Evolutionary conservation across 169 alveolate genomes (phyloP).

Genomic region (Cystoisospora suis): DNA sequence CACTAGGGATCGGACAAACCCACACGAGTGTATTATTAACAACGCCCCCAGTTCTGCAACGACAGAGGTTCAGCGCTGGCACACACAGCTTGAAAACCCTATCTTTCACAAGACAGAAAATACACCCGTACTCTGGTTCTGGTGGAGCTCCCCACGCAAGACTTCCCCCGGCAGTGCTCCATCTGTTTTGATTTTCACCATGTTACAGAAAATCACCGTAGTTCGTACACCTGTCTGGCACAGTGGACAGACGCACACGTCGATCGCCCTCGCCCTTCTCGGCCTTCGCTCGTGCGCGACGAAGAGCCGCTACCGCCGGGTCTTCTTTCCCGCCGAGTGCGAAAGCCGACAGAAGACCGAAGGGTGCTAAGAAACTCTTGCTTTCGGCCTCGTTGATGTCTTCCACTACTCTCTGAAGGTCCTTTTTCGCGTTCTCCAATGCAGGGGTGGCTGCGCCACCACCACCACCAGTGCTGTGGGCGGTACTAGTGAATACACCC

Average conservation of each 20-base stretch:
- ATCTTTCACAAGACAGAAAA: too few relatives aligned
- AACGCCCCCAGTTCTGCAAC: too few relatives aligned
- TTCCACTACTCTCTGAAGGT: not conserved
- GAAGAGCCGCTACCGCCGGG: not conserved
- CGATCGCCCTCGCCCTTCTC: not conserved
- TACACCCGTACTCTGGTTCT: too few relatives aligned
- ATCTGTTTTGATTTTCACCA: not conserved
- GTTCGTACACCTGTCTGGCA: not conserved
- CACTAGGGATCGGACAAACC: too few relatives aligned
- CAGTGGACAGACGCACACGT: conserved; percentile 32
- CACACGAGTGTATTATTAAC: too few relatives aligned
- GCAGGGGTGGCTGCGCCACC: conserved; percentile 5
- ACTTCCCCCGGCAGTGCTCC: too few relatives aligned
- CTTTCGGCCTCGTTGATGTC: conserved; percentile 12
- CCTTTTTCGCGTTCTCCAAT: not conserved
- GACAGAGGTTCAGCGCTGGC: too few relatives aligned
- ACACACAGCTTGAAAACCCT: too few relatives aligned
- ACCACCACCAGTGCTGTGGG: not conserved
- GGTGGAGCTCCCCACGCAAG: too few relatives aligned
- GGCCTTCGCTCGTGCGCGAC: not conserved
- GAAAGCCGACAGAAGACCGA: not conserved
- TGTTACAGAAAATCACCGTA: not conserved
- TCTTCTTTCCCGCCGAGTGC: not conserved
- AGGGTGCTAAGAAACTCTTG: not conserved
- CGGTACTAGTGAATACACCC: not conserved